Percentiles rank a stretch among this genome's conserved stretches.
phyloP scores from a whole-genome alignment of 179 eudicot species.

The Spinacia oleracea region DNA sequence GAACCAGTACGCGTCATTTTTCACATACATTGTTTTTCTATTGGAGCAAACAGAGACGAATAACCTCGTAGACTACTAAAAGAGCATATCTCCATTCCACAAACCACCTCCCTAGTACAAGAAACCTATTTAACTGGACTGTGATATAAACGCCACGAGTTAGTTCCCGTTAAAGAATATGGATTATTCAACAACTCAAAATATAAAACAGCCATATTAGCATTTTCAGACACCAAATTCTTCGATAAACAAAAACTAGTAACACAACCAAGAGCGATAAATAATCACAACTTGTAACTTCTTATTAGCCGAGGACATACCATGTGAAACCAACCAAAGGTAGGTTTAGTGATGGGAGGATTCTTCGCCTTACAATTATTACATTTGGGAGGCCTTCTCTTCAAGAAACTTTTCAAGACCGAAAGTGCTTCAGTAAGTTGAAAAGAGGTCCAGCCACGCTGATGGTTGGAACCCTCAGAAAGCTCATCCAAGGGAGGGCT shows the following conservation, averaged over 20 bases:
- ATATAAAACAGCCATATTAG: neutral
- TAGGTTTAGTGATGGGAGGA: conserved; percentile 70
- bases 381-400: conserved; percentile 41
- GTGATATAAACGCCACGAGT: neutral
- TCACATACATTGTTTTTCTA: neutral
- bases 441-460: conserved; percentile 65
- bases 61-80: neutral
- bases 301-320: too few species aligned
- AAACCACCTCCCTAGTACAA: neutral
- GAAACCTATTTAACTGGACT: neutral
- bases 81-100: neutral
- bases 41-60: neutral
- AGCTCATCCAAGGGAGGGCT: conserved; percentile 31
- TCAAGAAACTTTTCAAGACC: conserved; percentile 52
- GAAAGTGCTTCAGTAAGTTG: conserved; percentile 70
- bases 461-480: conserved; percentile 25
- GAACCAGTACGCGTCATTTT: neutral
- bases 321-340: conserved; percentile 86
- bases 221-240: neutral
- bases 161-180: neutral
- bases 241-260: neutral
- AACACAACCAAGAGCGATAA: neutral
- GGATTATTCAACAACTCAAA: neutral
- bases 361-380: conserved; percentile 44
- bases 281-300: too few species aligned